phyloP scores from a whole-genome alignment of 176 grass and related monocot genomes.

The Aegilops umbellulata region DNA sequence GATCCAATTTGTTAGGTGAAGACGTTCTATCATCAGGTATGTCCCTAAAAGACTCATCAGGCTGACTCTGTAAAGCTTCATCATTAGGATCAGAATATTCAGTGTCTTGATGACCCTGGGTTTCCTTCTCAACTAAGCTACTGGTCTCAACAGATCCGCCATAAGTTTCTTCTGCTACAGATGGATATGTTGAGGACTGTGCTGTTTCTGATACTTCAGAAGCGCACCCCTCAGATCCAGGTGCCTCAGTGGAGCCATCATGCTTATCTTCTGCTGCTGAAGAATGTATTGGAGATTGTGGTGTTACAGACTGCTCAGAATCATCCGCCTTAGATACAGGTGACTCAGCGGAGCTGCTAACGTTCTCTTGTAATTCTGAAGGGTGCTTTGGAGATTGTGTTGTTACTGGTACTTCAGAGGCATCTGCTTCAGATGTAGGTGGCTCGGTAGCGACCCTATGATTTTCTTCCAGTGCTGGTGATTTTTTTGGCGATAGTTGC shows the following conservation, averaged over 20 bases:
- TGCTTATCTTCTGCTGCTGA: conserved; percentile 28
- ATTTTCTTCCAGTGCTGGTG: conserved; percentile 41
- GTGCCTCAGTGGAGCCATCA: conserved; percentile 17
- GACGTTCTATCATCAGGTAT: conserved; percentile 27
- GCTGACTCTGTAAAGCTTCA: conserved; percentile 20
- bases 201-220: conserved; percentile 19
- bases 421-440: conserved; percentile 37
- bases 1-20: conserved; percentile 48
- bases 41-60: conserved; percentile 15
- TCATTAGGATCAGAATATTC: conserved; percentile 10
- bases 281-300: conserved; percentile 21
- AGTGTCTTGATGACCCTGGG: conserved; percentile 25
- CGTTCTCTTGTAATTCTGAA: conserved; percentile 29
- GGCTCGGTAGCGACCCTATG: conserved; percentile 29
- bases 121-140: conserved; percentile 34
- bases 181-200: conserved; percentile 16
- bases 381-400: conserved; percentile 40
- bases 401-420: conserved; percentile 43
- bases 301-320: conserved; percentile 22
- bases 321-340: conserved; percentile 19
- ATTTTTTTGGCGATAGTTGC: conserved; percentile 26
- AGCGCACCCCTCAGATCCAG: neutral
- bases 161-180: conserved; percentile 28
- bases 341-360: conserved; percentile 11
- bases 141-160: neutral